Base-by-base conservation (phyloP, 2,329 filamentous ascomycete genomes). In the Calonectria ilicicola region DNA sequence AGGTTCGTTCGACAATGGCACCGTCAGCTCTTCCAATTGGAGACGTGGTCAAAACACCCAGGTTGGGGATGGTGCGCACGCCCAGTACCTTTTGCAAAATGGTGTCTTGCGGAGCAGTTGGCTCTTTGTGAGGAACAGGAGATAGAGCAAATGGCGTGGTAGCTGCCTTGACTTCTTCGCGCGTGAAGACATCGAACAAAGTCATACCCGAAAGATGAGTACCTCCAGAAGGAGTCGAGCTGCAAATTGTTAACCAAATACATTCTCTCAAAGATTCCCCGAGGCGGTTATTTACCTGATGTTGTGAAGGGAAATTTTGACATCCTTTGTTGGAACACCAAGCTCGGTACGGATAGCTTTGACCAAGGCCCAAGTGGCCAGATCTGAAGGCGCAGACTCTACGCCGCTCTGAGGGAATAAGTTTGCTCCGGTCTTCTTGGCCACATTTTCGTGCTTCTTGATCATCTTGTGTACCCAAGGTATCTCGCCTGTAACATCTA, bases 181-280 rank as follows among this genome's bases (percentile, higher is more conserved):
- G 64, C 26, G 84, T 83, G 78, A 88, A 91, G 56, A 83, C 81
- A 29, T 93, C 91, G 69, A 91, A 86, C 26, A 91, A 75, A 58
- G 81, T 88, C 17, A 98, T 82, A 5, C 92, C 85, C 0, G 95
- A 95, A 40, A 90, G 87, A 5, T 96, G 83, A 2, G 94, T 93
- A 58, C 92, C 92, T n/a, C 92, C 92, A 1, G 91, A 93, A 3
- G 90, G 88, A 1, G 83, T 78, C 67, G 78, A 74, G 32, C 80
- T 82, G 44, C 19, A 64, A 29, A 35, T 42, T 26, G 32, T 80
- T 44, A 78, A 72, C 23, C 26, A 23, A 19, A 29, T 14, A 10
- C 10, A 9, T 35, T 32, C 21, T 32, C 21, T 17, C 32, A 3
- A 67, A 19, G 7, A 10, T 1, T 29, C 14, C 12, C n/a, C 15